phyloP scores from a whole-genome alignment of 441 rosid genomes.

The Pelargonium fulgidum region DNA sequence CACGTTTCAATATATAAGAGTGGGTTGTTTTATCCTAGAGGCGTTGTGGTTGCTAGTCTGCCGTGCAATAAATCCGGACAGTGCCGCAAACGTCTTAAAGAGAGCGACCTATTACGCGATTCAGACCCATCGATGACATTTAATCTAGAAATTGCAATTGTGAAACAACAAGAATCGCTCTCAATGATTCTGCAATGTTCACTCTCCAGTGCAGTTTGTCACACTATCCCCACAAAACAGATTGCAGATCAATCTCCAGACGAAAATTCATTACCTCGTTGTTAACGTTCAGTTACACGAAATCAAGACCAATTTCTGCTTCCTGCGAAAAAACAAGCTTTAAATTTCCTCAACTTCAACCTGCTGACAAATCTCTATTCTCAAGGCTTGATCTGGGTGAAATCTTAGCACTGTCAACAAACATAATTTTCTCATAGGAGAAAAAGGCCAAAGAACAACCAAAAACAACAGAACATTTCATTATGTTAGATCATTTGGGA shows the following conservation, averaged over 20 bases:
- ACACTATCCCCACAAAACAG: not conserved
- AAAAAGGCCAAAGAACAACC: no score
- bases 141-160: no score
- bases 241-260: not conserved
- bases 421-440: no score
- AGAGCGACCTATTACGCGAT: no score
- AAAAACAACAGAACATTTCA: no score
- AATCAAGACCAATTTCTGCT: conserved; percentile 44
- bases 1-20: no score
- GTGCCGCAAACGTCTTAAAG: no score
- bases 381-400: conserved; percentile 80
- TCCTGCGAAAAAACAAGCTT: conserved; percentile 77
- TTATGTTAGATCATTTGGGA: no score
- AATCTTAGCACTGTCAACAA: conserved; percentile 41
- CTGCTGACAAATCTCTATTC: conserved; percentile 52
- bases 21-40: no score
- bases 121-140: no score
- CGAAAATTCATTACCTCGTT: not conserved
- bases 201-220: not conserved
- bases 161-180: not conserved
- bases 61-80: no score
- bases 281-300: conserved; percentile 12
- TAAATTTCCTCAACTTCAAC: conserved; percentile 90
- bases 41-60: no score
- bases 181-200: conserved; percentile 3